Percentiles rank a stretch among this genome's conserved stretches.
These are phyloP conservation scores for Aspergillus neoniger DNA, from an alignment of 2,329 filamentous ascomycete genomes.

Conservation along the genomic window DNA sequence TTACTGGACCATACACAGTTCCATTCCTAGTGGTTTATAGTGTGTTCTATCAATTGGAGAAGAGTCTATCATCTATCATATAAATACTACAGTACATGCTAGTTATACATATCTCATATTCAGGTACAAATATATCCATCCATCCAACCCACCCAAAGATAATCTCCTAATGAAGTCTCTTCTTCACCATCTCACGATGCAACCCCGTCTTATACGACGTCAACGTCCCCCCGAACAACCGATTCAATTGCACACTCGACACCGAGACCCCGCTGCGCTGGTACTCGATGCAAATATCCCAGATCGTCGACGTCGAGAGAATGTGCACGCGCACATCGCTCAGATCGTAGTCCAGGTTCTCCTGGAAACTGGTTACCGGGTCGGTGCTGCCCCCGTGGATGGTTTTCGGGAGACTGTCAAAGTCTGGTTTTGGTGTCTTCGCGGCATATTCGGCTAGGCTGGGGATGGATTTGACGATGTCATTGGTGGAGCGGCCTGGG, in stretches of 20 bases:
- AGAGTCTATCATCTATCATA: neutral
- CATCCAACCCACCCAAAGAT: neutral
- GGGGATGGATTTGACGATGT: conserved; percentile 37
- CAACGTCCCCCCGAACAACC: conserved; percentile 33
- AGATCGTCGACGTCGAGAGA: conserved; percentile 33
- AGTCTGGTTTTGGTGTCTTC: conserved; percentile 29
- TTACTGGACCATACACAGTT: neutral
- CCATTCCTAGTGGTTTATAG: neutral
- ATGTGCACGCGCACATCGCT: conserved; percentile 32
- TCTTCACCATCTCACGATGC: conserved; percentile 3
- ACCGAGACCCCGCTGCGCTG: conserved; percentile 30
- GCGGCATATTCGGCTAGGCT: conserved; percentile 32
- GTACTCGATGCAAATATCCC: conserved; percentile 42
- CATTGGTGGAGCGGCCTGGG: conserved; percentile 30
- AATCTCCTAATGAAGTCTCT: neutral
- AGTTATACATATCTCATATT: neutral
- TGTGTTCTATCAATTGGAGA: neutral
- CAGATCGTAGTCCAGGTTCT: conserved; percentile 39
- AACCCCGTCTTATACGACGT: conserved; percentile 28
- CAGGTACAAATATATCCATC: neutral
- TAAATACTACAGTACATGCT: no score
- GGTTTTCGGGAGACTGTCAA: conserved; percentile 27
- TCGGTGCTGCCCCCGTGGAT: conserved; percentile 16
- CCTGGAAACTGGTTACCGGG: conserved; percentile 27
- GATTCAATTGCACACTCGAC: conserved; percentile 26